A percentile compares a stretch with the other conserved stretches of the same genome.
Conservation (phyloP, 2,329 filamentous ascomycete species). For the Nectriaceae sp. region DNA sequence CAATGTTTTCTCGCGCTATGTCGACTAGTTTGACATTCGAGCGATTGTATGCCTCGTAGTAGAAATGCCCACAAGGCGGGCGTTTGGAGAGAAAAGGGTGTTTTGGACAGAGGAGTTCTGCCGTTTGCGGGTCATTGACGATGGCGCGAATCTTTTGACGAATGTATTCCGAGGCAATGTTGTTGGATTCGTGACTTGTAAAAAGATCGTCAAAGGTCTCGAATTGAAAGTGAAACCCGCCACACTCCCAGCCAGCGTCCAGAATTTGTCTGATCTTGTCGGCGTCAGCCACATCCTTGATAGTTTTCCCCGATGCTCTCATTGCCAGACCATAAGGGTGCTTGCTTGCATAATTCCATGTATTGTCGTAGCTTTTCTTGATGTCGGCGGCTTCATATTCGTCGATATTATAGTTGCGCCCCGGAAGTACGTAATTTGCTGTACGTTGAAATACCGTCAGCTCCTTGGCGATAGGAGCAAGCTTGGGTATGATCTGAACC, state of each 20-base stretch:
- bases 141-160: constrained; percentile 14
- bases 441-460: constrained; percentile 14
- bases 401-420: constrained; percentile 11
- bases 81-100: constrained; percentile 13
- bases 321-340: constrained; percentile 6
- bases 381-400: constrained; percentile 5
- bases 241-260: constrained; percentile 6
- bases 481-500: constrained; percentile 12
- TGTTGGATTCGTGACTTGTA: constrained; percentile 11
- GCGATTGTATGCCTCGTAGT: constrained; percentile 18
- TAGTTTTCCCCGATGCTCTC: not conserved
- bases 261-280: not conserved
- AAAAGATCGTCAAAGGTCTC: constrained; percentile 12
- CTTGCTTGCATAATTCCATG: constrained; percentile 4
- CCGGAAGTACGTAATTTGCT: constrained; percentile 10
- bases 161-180: constrained; percentile 10
- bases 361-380: constrained; percentile 2
- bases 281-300: not conserved
- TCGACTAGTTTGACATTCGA: constrained; percentile 15
- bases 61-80: constrained; percentile 12
- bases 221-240: constrained; percentile 11
- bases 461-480: constrained; percentile 8
- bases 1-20: constrained; percentile 2
- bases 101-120: constrained; percentile 8
- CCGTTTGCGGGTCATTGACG: constrained; percentile 9